A percentile compares a stretch with the other conserved stretches of the same genome.
These are phyloP conservation scores for Talaromyces nanjingensis DNA, from an alignment of 495 filamentous ascomycete species.

Conservation along the genomic window DNA sequence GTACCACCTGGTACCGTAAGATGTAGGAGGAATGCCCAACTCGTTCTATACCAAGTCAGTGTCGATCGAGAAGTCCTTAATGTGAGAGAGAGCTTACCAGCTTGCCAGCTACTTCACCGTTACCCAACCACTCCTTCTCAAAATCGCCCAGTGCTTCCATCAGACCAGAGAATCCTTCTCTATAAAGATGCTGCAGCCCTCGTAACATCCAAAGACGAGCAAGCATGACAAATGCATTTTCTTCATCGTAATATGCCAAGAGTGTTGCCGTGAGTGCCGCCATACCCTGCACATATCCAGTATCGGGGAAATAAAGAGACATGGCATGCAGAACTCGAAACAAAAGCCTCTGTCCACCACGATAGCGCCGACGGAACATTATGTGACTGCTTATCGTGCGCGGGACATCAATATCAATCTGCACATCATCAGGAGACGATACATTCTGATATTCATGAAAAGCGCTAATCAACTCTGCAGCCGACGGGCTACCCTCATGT, in stretches of 20 bases:
- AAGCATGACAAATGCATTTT: constrained; percentile 89
- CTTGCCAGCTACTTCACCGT: constrained; percentile 66
- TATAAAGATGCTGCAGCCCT: constrained; percentile 78
- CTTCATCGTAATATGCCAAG: constrained; percentile 95
- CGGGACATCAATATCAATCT: constrained; percentile 96
- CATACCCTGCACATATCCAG: constrained; percentile 98
- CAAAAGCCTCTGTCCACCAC: constrained; percentile 81
- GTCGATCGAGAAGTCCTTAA: background rate
- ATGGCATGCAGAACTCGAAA: constrained; percentile 91
- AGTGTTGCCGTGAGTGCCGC: constrained; percentile 87
- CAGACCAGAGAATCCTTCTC: constrained; percentile 74
- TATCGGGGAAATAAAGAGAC: constrained; percentile 83
- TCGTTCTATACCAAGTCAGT: constrained; percentile 48
- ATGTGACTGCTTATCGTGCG: constrained; percentile 94
- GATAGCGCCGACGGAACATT: constrained; percentile 92
- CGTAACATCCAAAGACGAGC: constrained; percentile 85
- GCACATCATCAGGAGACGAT: constrained; percentile 82
- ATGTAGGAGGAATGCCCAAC: constrained; percentile 74
- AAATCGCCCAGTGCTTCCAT: constrained; percentile 88
- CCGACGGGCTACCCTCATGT: constrained; percentile 49
- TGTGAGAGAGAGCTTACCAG: constrained; percentile 52
- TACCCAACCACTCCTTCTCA: constrained; percentile 74
- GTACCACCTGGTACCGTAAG: constrained; percentile 96
- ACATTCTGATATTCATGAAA: constrained; percentile 64
- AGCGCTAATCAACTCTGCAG: constrained; percentile 62